Conservation (phyloP, 2,329 filamentous ascomycete genomes). For the Aspergillus ruber region DNA sequence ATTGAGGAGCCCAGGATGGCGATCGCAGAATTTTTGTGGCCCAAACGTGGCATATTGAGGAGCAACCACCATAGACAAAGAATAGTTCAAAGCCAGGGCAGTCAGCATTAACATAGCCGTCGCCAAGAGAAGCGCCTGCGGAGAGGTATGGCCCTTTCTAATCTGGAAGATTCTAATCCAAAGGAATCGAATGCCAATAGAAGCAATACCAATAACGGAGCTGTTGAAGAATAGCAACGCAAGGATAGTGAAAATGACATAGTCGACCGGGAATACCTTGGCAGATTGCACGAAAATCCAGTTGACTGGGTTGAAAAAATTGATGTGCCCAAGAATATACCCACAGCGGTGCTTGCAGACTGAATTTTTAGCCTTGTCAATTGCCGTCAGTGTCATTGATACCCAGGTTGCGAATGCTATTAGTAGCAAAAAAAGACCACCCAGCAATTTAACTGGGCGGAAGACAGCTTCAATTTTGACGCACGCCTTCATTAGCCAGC, state of each 20-base stretch:
- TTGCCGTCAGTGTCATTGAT: constrained; percentile 89
- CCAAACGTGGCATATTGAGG: constrained; percentile 94
- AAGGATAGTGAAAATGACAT: constrained; percentile 77
- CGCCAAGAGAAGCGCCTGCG: constrained; percentile 83
- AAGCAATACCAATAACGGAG: constrained; percentile 77
- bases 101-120: constrained; percentile 88
- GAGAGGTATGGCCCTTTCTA: constrained; percentile 77
- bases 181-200: constrained; percentile 87
- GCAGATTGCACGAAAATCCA: constrained; percentile 77
- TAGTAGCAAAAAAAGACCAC: constrained; percentile 70
- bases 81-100: constrained; percentile 86
- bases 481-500: constrained; percentile 68
- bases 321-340: constrained; percentile 80
- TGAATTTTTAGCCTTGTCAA: constrained; percentile 95
- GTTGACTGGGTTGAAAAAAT: constrained; percentile 93
- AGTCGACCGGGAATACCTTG: constrained; percentile 84
- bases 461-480: constrained; percentile 74
- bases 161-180: constrained; percentile 94
- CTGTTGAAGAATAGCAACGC: constrained; percentile 83
- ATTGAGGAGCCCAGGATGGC: constrained; percentile 55
- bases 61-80: constrained; percentile 85
- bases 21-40: constrained; percentile 87
- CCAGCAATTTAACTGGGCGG: constrained; percentile 79
- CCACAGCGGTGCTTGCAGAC: constrained; percentile 85
- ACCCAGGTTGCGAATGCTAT: constrained; percentile 72